A percentile compares a stretch with the other conserved stretches of the same genome.
Evolutionary conservation across 345 rosid genomes (phyloP).

Genomic region (Aegle marmelos): DNA sequence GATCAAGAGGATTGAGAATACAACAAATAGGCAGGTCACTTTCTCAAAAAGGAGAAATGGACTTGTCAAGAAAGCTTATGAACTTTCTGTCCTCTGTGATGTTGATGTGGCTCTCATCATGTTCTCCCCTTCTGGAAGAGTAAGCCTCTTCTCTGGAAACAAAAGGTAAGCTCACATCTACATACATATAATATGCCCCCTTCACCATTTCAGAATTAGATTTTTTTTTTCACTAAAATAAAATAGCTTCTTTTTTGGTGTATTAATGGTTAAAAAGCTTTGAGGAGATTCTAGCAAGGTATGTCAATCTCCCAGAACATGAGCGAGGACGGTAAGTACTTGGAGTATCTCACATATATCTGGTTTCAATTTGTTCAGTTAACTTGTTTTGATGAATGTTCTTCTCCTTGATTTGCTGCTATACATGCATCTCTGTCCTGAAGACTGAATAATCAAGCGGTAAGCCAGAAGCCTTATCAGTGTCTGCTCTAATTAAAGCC

Average conservation of each 20-base stretch:
- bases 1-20: constrained; percentile 51
- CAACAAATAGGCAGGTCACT: constrained; percentile 49
- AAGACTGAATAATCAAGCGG: constrained; percentile 35
- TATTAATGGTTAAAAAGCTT: constrained; percentile 29
- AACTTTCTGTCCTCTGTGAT: constrained; percentile 56
- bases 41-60: constrained; percentile 51
- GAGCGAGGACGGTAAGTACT: constrained; percentile 41
- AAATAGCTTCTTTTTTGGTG: neutral
- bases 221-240: neutral
- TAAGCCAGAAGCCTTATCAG: neutral
- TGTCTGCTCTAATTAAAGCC: neutral
- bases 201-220: neutral
- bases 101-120: constrained; percentile 60
- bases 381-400: neutral
- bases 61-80: constrained; percentile 56
- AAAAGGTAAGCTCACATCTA: constrained; percentile 32
- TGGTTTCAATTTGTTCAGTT: neutral
- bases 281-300: constrained; percentile 42
- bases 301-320: constrained; percentile 41
- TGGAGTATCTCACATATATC: too few relatives aligned
- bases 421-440: neutral
- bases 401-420: too few relatives aligned
- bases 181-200: neutral
- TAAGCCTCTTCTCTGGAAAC: constrained; percentile 49
- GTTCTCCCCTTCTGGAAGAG: constrained; percentile 63